These are phyloP conservation scores for Capsicum rhomboideum DNA, from an alignment of 257 asterid species.

Conservation along the genomic window DNA sequence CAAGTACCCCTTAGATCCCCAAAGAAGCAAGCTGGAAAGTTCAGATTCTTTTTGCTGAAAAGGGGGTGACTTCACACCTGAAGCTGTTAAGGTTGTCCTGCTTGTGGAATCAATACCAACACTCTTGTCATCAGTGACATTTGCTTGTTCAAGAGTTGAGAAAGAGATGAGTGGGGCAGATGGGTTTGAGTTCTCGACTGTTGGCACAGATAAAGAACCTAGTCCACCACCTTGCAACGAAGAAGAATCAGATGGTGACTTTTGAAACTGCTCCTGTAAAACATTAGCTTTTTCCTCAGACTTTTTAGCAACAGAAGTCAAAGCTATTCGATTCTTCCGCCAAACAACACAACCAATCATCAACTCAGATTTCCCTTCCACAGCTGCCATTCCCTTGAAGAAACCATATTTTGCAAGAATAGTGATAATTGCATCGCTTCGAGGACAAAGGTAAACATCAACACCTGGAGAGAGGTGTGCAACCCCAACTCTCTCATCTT, in stretches of 20 bases:
- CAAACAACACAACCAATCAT: slow-evolving; percentile 29
- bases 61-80: background rate
- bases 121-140: background rate
- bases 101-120: slow-evolving; percentile 1
- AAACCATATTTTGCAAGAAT: slow-evolving; percentile 17
- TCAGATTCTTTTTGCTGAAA: background rate
- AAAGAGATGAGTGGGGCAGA: background rate
- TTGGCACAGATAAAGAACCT: background rate
- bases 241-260: background rate
- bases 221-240: background rate
- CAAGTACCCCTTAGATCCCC: slow-evolving; percentile 2
- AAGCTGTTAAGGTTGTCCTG: background rate
- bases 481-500: slow-evolving; percentile 13
- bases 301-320: background rate
- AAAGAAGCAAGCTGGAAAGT: background rate
- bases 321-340: slow-evolving; percentile 8
- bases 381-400: slow-evolving; percentile 10
- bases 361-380: slow-evolving; percentile 7
- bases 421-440: slow-evolving; percentile 13
- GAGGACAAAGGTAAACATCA: slow-evolving; percentile 19
- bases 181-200: background rate
- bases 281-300: background rate
- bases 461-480: slow-evolving; percentile 15
- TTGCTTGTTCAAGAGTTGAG: background rate
- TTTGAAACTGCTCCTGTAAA: background rate